Percentiles rank a stretch among this genome's conserved stretches.
phyloP scores from a whole-genome alignment of 441 rosid species.

The Gossypium gossypioides region DNA sequence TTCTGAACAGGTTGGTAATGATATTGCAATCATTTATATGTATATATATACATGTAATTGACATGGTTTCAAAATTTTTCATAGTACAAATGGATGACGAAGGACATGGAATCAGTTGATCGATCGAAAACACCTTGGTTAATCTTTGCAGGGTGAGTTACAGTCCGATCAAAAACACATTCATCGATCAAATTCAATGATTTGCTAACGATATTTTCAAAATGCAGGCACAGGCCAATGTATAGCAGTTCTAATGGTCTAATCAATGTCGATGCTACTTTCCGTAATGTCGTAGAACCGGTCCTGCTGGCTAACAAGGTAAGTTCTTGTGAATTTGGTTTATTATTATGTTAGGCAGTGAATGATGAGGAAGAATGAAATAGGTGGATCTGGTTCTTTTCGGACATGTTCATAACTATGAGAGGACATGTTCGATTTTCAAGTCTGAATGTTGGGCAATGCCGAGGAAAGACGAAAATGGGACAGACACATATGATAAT shows the following conservation, averaged over 20 bases:
- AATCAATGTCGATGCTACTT: slow-evolving; percentile 9
- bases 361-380: background rate
- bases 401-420: slow-evolving; percentile 63
- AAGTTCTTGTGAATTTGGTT: background rate
- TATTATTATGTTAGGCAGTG: background rate
- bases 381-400: slow-evolving; percentile 51
- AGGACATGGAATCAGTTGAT: slow-evolving; percentile 44
- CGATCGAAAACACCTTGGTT: slow-evolving; percentile 52
- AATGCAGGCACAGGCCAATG: slow-evolving; percentile 60
- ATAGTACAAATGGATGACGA: slow-evolving; percentile 46
- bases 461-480: slow-evolving; percentile 36
- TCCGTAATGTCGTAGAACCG: slow-evolving; percentile 30
- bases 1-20: slow-evolving; percentile 30
- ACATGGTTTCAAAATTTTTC: background rate
- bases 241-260: slow-evolving; percentile 19
- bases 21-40: background rate
- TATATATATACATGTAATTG: background rate
- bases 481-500: slow-evolving; percentile 39
- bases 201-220: background rate
- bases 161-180: background rate
- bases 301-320: slow-evolving; percentile 38
- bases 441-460: slow-evolving; percentile 30
- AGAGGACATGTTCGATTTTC: slow-evolving; percentile 48
- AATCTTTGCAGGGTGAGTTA: slow-evolving; percentile 37
- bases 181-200: background rate